phyloP scores from a whole-genome alignment of 2,329 filamentous ascomycete genomes.

The Aschersonia sp. region DNA sequence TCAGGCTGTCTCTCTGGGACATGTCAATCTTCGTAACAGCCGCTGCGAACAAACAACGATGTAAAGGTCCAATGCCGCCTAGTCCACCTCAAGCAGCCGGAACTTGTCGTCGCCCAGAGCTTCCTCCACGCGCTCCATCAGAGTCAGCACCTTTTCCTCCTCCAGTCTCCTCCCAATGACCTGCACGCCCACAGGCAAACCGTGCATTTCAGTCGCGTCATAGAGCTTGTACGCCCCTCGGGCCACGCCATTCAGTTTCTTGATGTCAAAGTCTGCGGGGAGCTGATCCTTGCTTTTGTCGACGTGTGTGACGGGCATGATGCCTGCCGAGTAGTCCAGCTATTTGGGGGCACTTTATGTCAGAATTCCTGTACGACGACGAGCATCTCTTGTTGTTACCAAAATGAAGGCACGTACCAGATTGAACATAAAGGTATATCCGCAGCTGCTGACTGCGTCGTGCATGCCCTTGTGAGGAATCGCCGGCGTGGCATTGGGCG shows the following conservation, averaged over 20 bases:
- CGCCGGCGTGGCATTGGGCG: slow-evolving; percentile 82
- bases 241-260: slow-evolving; percentile 63
- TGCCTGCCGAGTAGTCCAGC: slow-evolving; percentile 75
- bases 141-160: slow-evolving; percentile 74
- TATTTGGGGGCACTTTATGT: slow-evolving; percentile 13
- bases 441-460: slow-evolving; percentile 71
- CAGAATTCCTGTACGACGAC: too few species aligned
- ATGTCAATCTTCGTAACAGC: too few species aligned
- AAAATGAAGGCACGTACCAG: slow-evolving; percentile 38
- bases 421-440: slow-evolving; percentile 91
- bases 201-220: slow-evolving; percentile 69
- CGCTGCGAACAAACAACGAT: too few species aligned
- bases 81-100: slow-evolving; percentile 32
- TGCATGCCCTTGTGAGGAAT: slow-evolving; percentile 78
- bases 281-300: slow-evolving; percentile 54
- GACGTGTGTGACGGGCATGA: slow-evolving; percentile 76
- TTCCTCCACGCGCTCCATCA: slow-evolving; percentile 67
- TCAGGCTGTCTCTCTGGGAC: too few species aligned
- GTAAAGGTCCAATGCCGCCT: slow-evolving; percentile 2
- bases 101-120: slow-evolving; percentile 49
- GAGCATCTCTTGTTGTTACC: too few species aligned
- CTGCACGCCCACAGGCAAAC: slow-evolving; percentile 75
- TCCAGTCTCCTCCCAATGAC: slow-evolving; percentile 66
- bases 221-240: slow-evolving; percentile 77
- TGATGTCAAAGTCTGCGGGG: slow-evolving; percentile 42